Base-by-base conservation (phyloP, 2,329 filamentous ascomycete genomes). In the Fusarium transvaalense region DNA sequence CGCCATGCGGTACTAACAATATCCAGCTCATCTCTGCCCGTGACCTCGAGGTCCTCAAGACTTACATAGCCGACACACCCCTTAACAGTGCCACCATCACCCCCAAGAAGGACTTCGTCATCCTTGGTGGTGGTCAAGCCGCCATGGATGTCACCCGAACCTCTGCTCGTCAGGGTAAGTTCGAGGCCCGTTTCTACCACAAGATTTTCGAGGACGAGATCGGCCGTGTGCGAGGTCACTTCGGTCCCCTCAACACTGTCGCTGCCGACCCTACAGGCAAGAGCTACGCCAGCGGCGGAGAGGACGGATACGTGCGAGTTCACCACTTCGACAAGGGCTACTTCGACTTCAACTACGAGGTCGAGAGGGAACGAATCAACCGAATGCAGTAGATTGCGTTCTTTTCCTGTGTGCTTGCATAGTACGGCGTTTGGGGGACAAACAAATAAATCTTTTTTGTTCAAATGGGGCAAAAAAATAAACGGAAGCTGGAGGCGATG, bases 131-230 rank as follows among this genome's bases (percentile, higher is more conserved):
- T 89, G 96, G 96, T 75, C 96, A 99, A 84, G 96, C 94, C 71
- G 96, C 96, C 78, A 97, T 97, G 93, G 95, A 98, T 78, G 96
- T 99, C 82, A 99, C 96, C 61, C 97, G 93, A 56, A 98, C 96
- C 52, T 91, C 91, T 34, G 91, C 94, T 50, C 89, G 96, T 72
- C 96, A 99, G 86, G 96, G 96, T 83, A 98, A 98, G 84, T 99
- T 99, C 85, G 96, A 99, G 83, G 96, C 96, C 43, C 91, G 96
- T 72, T 99, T 99, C 88, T 99, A 97, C 87, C 96, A 99, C 90
- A 98, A 97, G 88, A 91, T 99, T 80, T 98, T 99, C 80, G 94
- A 97, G 83, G 95, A 99, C 82, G 96, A 99, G 85, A 95, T 98
- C 77, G 96, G 96, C 74, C 91, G 96, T 85, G 96, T 99, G 71